Evolutionary conservation across 192 early-diverging fungal genomes (phyloP), one percentile per base, ranked within the genome.

Genomic region (Backusella mclennaniae): DNA sequence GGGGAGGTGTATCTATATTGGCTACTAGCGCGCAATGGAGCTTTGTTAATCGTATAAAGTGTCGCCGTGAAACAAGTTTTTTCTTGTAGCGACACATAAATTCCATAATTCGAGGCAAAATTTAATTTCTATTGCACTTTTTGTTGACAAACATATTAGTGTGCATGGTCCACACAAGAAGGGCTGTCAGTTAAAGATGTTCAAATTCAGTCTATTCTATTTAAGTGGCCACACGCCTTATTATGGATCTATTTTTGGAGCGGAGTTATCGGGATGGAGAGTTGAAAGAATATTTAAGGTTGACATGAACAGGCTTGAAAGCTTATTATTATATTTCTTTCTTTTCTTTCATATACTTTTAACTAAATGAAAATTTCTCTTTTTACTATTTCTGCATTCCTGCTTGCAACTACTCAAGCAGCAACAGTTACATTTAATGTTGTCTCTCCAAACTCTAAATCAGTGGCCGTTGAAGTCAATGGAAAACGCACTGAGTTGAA

Each of bases 351-450:
- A 9, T 29, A 63, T 8, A 63, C 56, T 63, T 63, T 8, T 26
- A 63, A 38, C n/a, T 33, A 36, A 66, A 74, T 63, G 36, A 63
- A 44, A 26, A 29, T 41, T 39, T 29, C 52, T 19, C 36, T 74
- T 23, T 63, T 39, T 29, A 7, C 38, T 23, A 74, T 78, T 53
- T 63, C 77, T 67, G 21, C 75, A n/a, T 68, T 79, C n/a, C 21
- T 52, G 8, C 41, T 81, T 21, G 75, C 76, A 7, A 44, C 68
- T 15, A 72, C 73, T 14, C 74, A 81, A 35, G 84, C 84, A 42
- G 84, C 81, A 29, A 80, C 67, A 35, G 73, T 74, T 41, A 36
- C 36, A 3, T 85, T 85, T 59, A 74, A 68, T n/a, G 84, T 85
- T 33, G 52, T 85, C 2, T 82, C 82, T 15, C 84, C 84, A 66